Evolutionary conservation across 768 basidiomycete genomes (phyloP), one percentile per base, ranked within the genome.

Genomic region (Suillus variegatus): DNA sequence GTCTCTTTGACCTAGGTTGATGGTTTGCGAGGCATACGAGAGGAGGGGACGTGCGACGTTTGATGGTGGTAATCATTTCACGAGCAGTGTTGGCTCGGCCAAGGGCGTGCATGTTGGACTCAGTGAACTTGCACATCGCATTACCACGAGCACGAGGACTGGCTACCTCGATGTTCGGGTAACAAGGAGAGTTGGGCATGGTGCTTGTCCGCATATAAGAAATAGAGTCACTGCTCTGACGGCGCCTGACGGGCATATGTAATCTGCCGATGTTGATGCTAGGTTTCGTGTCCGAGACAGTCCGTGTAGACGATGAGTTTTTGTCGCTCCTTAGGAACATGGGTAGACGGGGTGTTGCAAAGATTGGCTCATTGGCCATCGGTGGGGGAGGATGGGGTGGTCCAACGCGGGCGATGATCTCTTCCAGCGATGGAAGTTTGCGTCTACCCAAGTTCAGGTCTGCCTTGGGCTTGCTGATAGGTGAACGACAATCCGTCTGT

Each of bases 401-500:
- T 25, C 80, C 82, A 69, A 91, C 70, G 67, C 82, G 89, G 49
- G 90, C 87, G 40, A 87, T 85, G 65, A 93, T 92, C 71, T 93
- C 88, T 68, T 91, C 91, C 66, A 93, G 85, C 32, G 91, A 92
- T 25, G 91, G 91, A 44, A 88, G 72, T 51, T 73, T 68, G 66
- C 75, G 77, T 46, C 60, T 64, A 60, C 60, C 28, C 55, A 61
- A 49, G 62, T 65, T 67, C 46, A 16, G 57, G 46, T 60, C 54
- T 60, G 54, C 16, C 63, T 67, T 64, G 65, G 64, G 47, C 60
- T 63, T 67, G 74, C 74, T 61, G 67, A 75, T 58, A 76, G 74
- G 79, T 20, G 81, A 70, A 60, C 84, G 82, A 76, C 87, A 89
- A 71, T 90, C 88, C 32, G 88, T 86, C 71, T 87, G 85, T 72